These are phyloP conservation scores for Podospora bellae-mahoneyi DNA, from an alignment of 495 filamentous ascomycete species.

Conservation along the genomic window DNA sequence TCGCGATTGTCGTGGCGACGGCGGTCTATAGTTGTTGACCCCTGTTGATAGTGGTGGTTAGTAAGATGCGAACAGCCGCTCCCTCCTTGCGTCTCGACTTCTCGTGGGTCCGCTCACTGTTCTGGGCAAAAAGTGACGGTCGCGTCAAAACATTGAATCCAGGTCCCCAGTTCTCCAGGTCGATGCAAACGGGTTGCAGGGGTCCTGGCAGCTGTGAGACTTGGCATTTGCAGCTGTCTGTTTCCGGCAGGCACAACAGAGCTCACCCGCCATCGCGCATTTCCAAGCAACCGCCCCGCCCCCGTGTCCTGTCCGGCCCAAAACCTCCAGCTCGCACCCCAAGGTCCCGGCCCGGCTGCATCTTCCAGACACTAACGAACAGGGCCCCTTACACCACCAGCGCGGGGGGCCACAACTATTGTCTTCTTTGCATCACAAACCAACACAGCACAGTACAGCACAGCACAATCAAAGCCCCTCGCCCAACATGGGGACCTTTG, in stretches of 20 bases:
- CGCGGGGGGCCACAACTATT: neutral
- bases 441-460: neutral
- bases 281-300: neutral
- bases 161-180: slow-evolving; percentile 12
- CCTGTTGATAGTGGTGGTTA: slow-evolving; percentile 18
- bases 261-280: too few relatives aligned
- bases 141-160: slow-evolving; percentile 14
- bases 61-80: slow-evolving; percentile 25
- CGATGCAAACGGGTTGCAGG: neutral
- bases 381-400: neutral
- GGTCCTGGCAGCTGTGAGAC: slow-evolving; percentile 2
- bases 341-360: slow-evolving; percentile 1
- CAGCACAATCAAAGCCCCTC: neutral
- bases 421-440: neutral
- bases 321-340: neutral
- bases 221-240: neutral
- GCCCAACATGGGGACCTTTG: slow-evolving; percentile 31
- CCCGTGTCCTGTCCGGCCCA: neutral
- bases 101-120: slow-evolving; percentile 8
- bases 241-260: neutral
- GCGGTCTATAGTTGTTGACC: neutral
- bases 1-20: neutral
- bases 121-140: slow-evolving; percentile 11
- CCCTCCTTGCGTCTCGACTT: slow-evolving; percentile 8
- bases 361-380: neutral